Conservation (phyloP, 495 filamentous ascomycete species). For the Talaromyces borbonicus region DNA sequence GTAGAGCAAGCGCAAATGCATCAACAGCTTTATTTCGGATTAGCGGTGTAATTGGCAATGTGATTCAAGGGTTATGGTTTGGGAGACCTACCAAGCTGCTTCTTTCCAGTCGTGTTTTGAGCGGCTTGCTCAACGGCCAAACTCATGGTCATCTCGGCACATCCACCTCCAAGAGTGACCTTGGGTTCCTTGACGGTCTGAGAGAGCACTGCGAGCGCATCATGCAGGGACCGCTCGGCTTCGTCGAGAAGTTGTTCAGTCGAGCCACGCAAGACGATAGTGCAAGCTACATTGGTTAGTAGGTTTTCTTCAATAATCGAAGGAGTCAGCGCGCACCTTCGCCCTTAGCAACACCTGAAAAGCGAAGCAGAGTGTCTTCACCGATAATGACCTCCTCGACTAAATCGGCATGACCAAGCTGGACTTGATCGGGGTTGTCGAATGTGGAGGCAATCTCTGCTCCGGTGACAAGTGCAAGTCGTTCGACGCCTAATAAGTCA, state of each 20-base stretch:
- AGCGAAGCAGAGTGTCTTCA: constrained; percentile 93
- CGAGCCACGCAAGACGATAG: constrained; percentile 90
- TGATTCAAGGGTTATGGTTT: background rate
- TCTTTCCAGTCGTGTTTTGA: constrained; percentile 92
- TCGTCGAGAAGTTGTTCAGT: constrained; percentile 96
- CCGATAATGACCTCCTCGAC: constrained; percentile 98
- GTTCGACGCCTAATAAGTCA: constrained; percentile 50
- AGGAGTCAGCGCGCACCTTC: constrained; percentile 23
- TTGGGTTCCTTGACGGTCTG: constrained; percentile 93
- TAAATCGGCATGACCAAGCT: constrained; percentile 87
- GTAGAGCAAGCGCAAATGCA: constrained; percentile 76
- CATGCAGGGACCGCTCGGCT: constrained; percentile 90
- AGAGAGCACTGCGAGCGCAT: constrained; percentile 91
- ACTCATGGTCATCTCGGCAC: constrained; percentile 97
- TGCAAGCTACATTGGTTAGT: constrained; percentile 53
- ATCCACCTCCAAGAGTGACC: constrained; percentile 89
- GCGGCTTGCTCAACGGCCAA: constrained; percentile 94
- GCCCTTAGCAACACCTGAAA: constrained; percentile 90
- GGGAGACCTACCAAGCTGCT: constrained; percentile 46
- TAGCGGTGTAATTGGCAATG: background rate
- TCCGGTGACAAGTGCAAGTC: constrained; percentile 87
- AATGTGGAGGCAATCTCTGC: constrained; percentile 97
- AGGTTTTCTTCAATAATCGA: background rate
- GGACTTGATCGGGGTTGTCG: constrained; percentile 93
- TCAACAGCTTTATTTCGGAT: constrained; percentile 71